Conservation (phyloP, 495 filamentous ascomycete genomes). For the Xylaria grammica region DNA sequence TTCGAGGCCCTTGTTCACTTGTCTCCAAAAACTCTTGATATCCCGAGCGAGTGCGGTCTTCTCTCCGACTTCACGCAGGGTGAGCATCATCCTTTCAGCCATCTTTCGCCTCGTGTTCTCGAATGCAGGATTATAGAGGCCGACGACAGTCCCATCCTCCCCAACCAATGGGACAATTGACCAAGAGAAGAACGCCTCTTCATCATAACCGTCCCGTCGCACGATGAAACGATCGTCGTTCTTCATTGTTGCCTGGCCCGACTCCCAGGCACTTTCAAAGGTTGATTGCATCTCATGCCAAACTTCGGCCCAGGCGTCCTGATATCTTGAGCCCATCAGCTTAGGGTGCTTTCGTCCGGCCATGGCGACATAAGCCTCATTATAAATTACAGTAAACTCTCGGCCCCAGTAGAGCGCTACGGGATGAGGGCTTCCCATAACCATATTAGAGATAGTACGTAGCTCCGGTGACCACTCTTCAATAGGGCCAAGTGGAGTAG, state of each 20-base stretch:
- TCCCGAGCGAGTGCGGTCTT: conserved; percentile 69
- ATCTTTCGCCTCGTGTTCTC: conserved; percentile 70
- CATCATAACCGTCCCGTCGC: conserved; percentile 61
- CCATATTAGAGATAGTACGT: conserved; percentile 66
- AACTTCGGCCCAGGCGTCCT: conserved; percentile 68
- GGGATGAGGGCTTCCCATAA: conserved; percentile 75
- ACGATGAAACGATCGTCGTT: conserved; percentile 73
- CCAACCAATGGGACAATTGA: conserved; percentile 71
- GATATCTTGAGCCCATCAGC: conserved; percentile 70
- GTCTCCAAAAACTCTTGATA: conserved; percentile 65
- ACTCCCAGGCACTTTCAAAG: conserved; percentile 60
- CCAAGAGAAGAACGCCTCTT: conserved; percentile 75
- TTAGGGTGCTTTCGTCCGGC: conserved; percentile 72
- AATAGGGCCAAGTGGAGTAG: conserved; percentile 68
- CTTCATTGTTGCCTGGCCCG: conserved; percentile 74
- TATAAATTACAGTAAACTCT: conserved; percentile 71
- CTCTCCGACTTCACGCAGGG: conserved; percentile 71
- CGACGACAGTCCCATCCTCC: conserved; percentile 63
- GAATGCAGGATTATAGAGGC: conserved; percentile 72
- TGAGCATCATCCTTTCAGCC: conserved; percentile 69
- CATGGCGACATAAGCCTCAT: conserved; percentile 71
- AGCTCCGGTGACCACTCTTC: conserved; percentile 67
- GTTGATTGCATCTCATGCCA: conserved; percentile 67
- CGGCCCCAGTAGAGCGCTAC: conserved; percentile 75
- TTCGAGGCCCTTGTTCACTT: conserved; percentile 61